phyloP scores from a whole-genome alignment of 495 filamentous ascomycete species.

The Lepidopterella palustris region DNA sequence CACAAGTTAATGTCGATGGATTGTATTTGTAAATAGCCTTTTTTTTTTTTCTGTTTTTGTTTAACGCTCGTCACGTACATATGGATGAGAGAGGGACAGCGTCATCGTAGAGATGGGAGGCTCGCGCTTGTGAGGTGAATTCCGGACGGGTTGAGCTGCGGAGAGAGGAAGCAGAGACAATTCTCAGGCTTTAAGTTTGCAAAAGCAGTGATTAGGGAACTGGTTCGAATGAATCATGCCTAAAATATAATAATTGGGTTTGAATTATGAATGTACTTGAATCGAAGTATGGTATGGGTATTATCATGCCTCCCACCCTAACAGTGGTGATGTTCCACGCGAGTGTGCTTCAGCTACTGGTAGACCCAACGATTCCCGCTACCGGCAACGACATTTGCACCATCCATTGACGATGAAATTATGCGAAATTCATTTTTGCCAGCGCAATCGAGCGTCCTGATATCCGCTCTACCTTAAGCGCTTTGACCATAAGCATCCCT shows the following conservation, averaged over 20 bases:
- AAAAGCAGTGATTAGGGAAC: not conserved
- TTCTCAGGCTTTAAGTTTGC: not conserved
- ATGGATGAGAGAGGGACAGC: not conserved
- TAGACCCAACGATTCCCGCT: too few relatives aligned
- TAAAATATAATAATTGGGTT: not conserved
- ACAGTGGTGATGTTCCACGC: too few relatives aligned
- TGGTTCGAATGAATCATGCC: not conserved
- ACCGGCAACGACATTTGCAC: too few relatives aligned
- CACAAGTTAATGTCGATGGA: not conserved
- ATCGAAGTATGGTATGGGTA: too few relatives aligned
- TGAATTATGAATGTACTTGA: not conserved
- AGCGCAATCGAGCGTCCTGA: not conserved
- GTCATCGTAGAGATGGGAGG: not conserved
- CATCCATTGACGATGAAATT: too few relatives aligned
- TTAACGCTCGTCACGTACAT: constrained; percentile 4
- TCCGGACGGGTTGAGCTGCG: not conserved
- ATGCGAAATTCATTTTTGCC: too few relatives aligned
- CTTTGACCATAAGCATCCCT: not conserved
- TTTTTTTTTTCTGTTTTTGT: not conserved
- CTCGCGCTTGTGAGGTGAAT: not conserved
- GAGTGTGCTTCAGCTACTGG: too few relatives aligned
- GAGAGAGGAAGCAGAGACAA: not conserved
- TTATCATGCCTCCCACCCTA: too few relatives aligned
- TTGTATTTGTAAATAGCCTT: not conserved
- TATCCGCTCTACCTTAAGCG: not conserved